Evolutionary conservation across 176 grass and related monocot genomes (phyloP), one percentile per base, ranked within the genome.

Genomic region (Carex myosuroides): DNA sequence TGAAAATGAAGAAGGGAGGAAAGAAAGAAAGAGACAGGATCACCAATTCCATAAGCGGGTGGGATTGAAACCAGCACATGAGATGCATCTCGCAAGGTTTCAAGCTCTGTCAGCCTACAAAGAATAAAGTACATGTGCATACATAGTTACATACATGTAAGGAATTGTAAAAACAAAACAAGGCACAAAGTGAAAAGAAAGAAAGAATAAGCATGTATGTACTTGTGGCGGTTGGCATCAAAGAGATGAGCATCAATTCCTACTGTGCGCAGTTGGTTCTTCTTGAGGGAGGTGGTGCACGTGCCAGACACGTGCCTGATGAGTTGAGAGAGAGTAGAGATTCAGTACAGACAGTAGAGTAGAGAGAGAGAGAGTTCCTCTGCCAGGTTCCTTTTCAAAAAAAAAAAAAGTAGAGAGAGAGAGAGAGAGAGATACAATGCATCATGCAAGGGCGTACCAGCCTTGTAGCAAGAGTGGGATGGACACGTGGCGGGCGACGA

Each of bases 1-100:
- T 50, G 46, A 50, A 50, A 50, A 50, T 50, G 46, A 50, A 50
- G 1, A 12, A 50, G 46, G 46, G 10, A 82, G 29, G 41, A 60
- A 65, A 5, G 13, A 75, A 76, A 42, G 22, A 64, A 30, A 32
- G 46, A 37, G 18, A 98, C 89, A 93, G 92, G 90, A 88, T 92
- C 94, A 56, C 46, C 46, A 50, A 50, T 50, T 50, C 9, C 9
- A 50, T 11, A 50, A 50, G 92, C 52, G 61, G 94, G 92, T 63
- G 94, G 94, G 52, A 97, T 88, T 30, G 92, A 92, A 22, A 94
- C 72, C 33, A 97, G 90, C 37, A 97, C 75, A 60, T 94, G 94
- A 59, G 87, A 89, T 81, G 92, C 92, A 58, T 86, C 37, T 65
- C 60, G 57, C 69, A 97, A 87, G 3, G 42, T 13, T 14, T 79